Evolutionary conservation across 345 rosid species (phyloP).

Genomic region (Gossypium stocksii): DNA sequence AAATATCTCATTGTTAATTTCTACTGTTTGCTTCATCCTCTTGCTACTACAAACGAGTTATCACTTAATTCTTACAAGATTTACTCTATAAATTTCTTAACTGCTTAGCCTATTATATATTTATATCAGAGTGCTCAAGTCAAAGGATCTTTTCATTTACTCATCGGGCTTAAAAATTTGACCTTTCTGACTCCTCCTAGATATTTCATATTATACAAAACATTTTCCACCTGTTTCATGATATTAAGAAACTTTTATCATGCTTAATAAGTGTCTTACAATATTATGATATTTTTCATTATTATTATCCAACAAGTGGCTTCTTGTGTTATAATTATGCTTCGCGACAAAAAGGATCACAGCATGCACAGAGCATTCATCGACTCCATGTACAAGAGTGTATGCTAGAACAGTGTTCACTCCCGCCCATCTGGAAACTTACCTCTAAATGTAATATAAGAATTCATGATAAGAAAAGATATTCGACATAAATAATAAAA

Average conservation of each 20-base stretch:
- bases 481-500: neutral
- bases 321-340: neutral
- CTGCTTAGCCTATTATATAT: too few relatives aligned
- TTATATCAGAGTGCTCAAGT: neutral
- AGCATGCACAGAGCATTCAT: neutral
- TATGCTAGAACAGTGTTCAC: neutral
- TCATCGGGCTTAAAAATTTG: too few relatives aligned
- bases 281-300: neutral
- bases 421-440: neutral
- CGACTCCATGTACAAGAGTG: neutral
- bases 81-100: too few relatives aligned
- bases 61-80: too few relatives aligned
- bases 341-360: neutral
- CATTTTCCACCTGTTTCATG: neutral
- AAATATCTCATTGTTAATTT: too few relatives aligned
- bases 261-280: neutral
- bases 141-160: neutral
- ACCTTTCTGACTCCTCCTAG: too few relatives aligned
- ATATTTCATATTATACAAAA: too few relatives aligned
- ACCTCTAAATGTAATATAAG: neutral
- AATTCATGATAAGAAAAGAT: neutral
- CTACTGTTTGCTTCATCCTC: too few relatives aligned
- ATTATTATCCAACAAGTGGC: neutral
- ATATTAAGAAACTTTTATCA: neutral
- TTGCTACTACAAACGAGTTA: too few relatives aligned